phyloP scores from a whole-genome alignment of 2,329 filamentous ascomycete genomes.

The Truncatella angustata region DNA sequence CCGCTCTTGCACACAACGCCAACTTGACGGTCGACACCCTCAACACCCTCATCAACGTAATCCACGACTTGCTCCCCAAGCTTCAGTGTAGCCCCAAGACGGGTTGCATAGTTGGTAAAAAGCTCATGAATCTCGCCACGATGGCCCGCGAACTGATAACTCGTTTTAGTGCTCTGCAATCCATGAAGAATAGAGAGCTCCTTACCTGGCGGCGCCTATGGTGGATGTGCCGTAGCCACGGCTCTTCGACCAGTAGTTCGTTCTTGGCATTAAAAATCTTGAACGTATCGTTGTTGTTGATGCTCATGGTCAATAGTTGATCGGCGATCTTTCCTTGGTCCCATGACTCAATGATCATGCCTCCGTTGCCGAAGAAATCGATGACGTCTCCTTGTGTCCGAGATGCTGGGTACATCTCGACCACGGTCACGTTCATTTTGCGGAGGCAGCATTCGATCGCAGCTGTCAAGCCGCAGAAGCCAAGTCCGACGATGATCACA shows the following conservation, averaged over 20 bases:
- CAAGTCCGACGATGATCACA: conserved; percentile 2
- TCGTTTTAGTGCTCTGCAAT: not conserved
- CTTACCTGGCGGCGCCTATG: not conserved
- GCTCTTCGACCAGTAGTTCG: not conserved
- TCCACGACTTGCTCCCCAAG: conserved; percentile 43
- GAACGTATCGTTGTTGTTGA: not conserved
- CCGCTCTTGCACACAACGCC: not conserved
- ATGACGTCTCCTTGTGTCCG: conserved; percentile 34
- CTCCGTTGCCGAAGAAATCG: conserved; percentile 33
- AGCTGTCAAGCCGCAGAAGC: conserved; percentile 1
- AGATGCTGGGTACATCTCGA: conserved; percentile 5
- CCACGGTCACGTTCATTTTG: not conserved
- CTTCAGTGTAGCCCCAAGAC: conserved; percentile 46
- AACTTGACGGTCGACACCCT: conserved; percentile 18
- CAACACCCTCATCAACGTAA: conserved; percentile 43
- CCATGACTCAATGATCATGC: conserved; percentile 29
- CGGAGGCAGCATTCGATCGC: conserved; percentile 8
- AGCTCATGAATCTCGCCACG: conserved; percentile 51
- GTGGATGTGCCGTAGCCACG: not conserved
- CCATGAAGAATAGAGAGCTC: not conserved
- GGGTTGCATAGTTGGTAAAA: conserved; percentile 46
- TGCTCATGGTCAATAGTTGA: not conserved
- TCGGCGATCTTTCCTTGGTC: conserved; percentile 34
- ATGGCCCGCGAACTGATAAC: conserved; percentile 31
- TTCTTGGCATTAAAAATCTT: not conserved